phyloP scores from a whole-genome alignment of 352 stramenopile species.

The Phytopythium litorale region DNA sequence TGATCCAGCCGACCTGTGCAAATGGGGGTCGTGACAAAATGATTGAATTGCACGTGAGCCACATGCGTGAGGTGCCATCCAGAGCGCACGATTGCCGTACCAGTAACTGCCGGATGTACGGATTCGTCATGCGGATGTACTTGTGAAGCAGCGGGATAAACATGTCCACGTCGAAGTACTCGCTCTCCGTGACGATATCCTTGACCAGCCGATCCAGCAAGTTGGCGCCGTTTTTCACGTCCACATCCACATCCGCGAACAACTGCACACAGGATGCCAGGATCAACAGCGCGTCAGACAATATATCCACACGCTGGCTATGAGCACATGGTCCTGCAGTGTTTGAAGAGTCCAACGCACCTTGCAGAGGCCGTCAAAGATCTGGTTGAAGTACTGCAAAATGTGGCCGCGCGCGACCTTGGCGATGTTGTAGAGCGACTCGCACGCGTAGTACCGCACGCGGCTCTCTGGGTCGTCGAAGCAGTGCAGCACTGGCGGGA shows the following conservation, averaged over 20 bases:
- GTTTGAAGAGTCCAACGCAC: conserved; percentile 8
- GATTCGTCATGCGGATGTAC: conserved; percentile 98
- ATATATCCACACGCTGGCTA: conserved; percentile 18
- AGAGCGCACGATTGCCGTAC: conserved; percentile 25
- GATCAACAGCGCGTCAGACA: background rate
- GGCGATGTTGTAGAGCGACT: conserved; percentile 99
- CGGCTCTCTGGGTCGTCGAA: conserved; percentile 98
- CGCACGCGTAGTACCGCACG: conserved; percentile 99
- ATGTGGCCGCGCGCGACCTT: conserved; percentile 95
- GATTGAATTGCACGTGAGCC: background rate
- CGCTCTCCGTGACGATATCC: conserved; percentile 98
- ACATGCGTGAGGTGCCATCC: background rate
- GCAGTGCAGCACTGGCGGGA: conserved; percentile 98
- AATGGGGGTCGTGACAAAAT: background rate
- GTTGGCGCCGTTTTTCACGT: conserved; percentile 98
- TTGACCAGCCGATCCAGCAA: conserved; percentile 93
- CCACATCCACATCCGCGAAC: conserved; percentile 98
- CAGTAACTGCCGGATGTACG: conserved; percentile 98
- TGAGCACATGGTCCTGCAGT: background rate
- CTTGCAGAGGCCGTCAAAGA: conserved; percentile 96
- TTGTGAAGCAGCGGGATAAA: conserved; percentile 99
- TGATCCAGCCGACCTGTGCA: conserved; percentile 94
- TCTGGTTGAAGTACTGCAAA: conserved; percentile 98
- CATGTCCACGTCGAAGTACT: conserved; percentile 98
- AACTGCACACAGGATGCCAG: conserved; percentile 67